phyloP scores from a whole-genome alignment of 2,329 filamentous ascomycete species.

The Ophiostoma piceae region DNA sequence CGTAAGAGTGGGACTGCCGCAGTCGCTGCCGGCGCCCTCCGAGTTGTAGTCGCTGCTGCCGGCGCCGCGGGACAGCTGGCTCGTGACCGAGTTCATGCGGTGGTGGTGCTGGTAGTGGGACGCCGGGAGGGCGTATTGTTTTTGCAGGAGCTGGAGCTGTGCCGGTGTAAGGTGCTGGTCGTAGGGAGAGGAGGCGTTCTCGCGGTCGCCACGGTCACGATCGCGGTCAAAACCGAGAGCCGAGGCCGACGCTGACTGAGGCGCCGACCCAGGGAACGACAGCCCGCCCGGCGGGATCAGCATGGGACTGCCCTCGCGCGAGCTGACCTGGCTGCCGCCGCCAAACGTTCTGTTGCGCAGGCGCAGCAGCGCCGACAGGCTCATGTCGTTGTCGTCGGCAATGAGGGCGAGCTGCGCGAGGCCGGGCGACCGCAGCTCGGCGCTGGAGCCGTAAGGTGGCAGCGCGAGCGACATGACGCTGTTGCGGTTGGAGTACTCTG shows the following conservation, averaged over 20 bases:
- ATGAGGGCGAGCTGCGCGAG: slow-evolving; percentile 70
- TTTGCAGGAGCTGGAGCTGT: slow-evolving; percentile 20
- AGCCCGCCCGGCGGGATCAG: slow-evolving; percentile 31
- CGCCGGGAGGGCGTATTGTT: slow-evolving; percentile 19
- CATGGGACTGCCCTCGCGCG: slow-evolving; percentile 46
- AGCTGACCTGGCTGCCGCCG: slow-evolving; percentile 63
- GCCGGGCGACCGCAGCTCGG: slow-evolving; percentile 61
- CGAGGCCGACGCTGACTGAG: slow-evolving; percentile 32
- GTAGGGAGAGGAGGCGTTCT: slow-evolving; percentile 44
- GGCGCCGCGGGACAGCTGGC: slow-evolving; percentile 41
- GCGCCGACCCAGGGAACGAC: slow-evolving; percentile 33
- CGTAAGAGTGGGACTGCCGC: slow-evolving; percentile 49
- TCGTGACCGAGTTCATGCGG: slow-evolving; percentile 43
- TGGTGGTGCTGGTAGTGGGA: slow-evolving; percentile 25
- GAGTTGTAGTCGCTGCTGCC: slow-evolving; percentile 37
- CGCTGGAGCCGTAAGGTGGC: slow-evolving; percentile 39
- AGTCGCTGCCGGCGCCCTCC: slow-evolving; percentile 41
- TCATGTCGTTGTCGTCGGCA: slow-evolving; percentile 63
- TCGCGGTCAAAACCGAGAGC: not conserved
- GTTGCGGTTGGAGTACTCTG: slow-evolving; percentile 93
- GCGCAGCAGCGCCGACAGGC: slow-evolving; percentile 64
- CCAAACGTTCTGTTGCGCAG: slow-evolving; percentile 74
- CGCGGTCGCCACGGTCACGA: slow-evolving; percentile 31
- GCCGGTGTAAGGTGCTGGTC: slow-evolving; percentile 28
- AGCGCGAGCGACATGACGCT: slow-evolving; percentile 71